Base-by-base conservation (phyloP, 306 rosid species). In the Arachis hypogaea region DNA sequence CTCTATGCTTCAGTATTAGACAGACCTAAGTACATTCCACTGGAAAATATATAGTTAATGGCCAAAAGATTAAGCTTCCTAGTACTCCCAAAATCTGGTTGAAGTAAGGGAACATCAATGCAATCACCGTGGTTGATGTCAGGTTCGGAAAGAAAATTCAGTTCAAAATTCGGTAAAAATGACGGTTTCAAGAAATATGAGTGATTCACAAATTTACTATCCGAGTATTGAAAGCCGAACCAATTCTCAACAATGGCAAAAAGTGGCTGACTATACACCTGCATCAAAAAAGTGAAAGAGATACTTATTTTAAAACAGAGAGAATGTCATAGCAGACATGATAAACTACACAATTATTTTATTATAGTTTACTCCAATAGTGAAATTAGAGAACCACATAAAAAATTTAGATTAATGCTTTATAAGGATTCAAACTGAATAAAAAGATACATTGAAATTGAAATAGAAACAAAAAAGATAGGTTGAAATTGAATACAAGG, bases 241-340 rank as follows among this genome's bases (percentile, higher is more conserved):
- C 91, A 89, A 64, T 33, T 83, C 73, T 89, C 94, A 10, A 83
- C 83, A 41, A 55, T 79, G 3, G 88, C 91, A 74, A 74, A 89
- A 59, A 85, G 78, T 60, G 94, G 89, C 66, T 89, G 94, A 63
- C 94, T 68, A 69, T 71, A 86, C 62, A 89, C 85, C 94, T 89
- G 88, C 75, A 77, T 22, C 59, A 63, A 77, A 78, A 74, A 55
- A 80, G 68, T 38, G 71, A 52, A 55, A 12, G 56, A 61, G 47
- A 42, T 45, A 36, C 9, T 51, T 11, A 41, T 56, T 73, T 60
- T 49, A 59, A 59, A 57, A 68, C 22, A 64, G 28, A 22, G 28
- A 22, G 28, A 22, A 22, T 22, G 0, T 22, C 28, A 58, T 33
- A 50, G 30, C 0, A 72, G 14, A 77, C 5, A n/a, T 18, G 45